Evolutionary conservation across 2,329 filamentous ascomycete species (phyloP), one percentile per base, ranked within the genome.

Genomic region (Verticillium nubilum): DNA sequence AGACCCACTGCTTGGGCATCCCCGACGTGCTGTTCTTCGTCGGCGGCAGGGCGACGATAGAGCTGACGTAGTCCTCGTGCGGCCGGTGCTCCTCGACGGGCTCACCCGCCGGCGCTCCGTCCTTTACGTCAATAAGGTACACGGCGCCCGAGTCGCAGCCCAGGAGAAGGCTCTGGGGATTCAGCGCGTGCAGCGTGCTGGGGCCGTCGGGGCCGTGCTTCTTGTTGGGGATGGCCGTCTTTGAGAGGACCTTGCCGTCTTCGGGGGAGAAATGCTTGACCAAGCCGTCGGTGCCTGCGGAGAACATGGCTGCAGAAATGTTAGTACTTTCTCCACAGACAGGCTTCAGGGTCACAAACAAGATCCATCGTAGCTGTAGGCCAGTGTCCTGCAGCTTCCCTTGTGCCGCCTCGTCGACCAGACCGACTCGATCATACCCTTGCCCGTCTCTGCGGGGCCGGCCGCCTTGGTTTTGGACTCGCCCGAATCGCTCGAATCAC

Each of bases 361-460:
- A 64, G 84, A 78, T 17, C 94, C 95, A 71, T 97, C 93, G 60
- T 86, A 74, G 64, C 86, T 88, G 75, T 93, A 98, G 4, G 83
- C 86, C 59, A 98, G 77, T 61, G 86, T 88, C 58, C 95, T 84
- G 71, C 94, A 98, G 80, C 92, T 97, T 13, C 92, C 94, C 79
- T 97, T 96, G 77, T 99, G 95, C 62, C 95, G 84, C 66, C 87
- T 83, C 5, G 95, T 98, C 67, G 86, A 85, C 95, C 95, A 99
- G 61, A 87, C 78, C 0, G 88, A 91, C 66, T 93, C 90, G 63
- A 98, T 90, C 59, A 88, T 85, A 52, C 88, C 89, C 63, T 84
- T 89, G 12, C 91, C 92, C 23, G 29, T 57, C 42, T 57, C 56
- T 3, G 56, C 56, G 25, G 52, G 52, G 28, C 25, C 35, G 13